Evolutionary conservation across 139 green algal genomes (phyloP).

Genomic region (Nannochloris sp.): DNA sequence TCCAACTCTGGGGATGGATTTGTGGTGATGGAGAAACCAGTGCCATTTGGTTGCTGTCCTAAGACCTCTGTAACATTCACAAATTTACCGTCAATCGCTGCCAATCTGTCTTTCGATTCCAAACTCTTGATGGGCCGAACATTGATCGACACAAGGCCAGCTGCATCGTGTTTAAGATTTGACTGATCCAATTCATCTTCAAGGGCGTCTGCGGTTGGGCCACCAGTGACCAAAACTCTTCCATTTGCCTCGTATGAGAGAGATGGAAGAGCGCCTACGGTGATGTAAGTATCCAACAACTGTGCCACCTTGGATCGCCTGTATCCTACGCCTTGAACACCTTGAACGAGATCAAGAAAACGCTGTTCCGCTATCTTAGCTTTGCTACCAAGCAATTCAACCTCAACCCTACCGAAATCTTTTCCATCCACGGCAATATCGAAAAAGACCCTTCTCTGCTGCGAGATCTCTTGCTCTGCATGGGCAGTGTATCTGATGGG

Average conservation of each 20-base stretch:
- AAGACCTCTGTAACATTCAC: slow-evolving; percentile 42
- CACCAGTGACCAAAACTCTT: slow-evolving; percentile 19
- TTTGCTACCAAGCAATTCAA: slow-evolving; percentile 21
- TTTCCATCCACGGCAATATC: slow-evolving; percentile 39
- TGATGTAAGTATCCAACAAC: slow-evolving; percentile 19
- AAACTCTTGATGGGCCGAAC: slow-evolving; percentile 14
- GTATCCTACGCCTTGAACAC: slow-evolving; percentile 40
- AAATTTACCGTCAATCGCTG: slow-evolving; percentile 47
- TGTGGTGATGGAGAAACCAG: slow-evolving; percentile 42
- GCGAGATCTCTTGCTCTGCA: background rate
- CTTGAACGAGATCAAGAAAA: slow-evolving; percentile 37
- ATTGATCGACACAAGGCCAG: slow-evolving; percentile 26
- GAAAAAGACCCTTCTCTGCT: slow-evolving; percentile 28
- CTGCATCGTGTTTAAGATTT: slow-evolving; percentile 4
- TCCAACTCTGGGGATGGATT: slow-evolving; percentile 32
- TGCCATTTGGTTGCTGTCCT: slow-evolving; percentile 40
- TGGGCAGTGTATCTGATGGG: background rate
- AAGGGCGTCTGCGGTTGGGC: slow-evolving; percentile 26
- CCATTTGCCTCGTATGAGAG: slow-evolving; percentile 16
- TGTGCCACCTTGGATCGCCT: slow-evolving; percentile 33
- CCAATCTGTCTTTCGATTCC: slow-evolving; percentile 35
- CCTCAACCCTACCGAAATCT: slow-evolving; percentile 29
- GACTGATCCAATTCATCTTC: slow-evolving; percentile 20
- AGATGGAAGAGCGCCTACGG: slow-evolving; percentile 11
- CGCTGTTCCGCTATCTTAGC: slow-evolving; percentile 17